Evolutionary conservation across 495 filamentous ascomycete species (phyloP).

Genomic region (Aspergillus asperescens): DNA sequence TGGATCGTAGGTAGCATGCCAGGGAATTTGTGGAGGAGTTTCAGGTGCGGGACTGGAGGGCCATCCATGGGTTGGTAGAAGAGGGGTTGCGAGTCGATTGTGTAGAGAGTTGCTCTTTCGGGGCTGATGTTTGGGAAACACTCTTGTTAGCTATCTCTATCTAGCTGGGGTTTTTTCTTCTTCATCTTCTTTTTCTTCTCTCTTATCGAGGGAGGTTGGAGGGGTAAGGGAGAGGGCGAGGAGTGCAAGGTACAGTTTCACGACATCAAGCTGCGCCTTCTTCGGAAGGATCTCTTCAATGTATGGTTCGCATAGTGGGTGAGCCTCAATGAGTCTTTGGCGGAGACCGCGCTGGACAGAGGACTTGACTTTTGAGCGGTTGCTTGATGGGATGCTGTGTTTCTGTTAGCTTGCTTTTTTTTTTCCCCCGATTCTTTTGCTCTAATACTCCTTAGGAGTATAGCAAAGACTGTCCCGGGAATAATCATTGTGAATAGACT

Average conservation of each 20-base stretch:
- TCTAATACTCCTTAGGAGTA: constrained; percentile 1
- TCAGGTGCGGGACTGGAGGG: constrained; percentile 70
- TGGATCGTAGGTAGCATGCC: constrained; percentile 45
- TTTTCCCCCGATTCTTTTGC: background rate
- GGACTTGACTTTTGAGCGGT: constrained; percentile 96
- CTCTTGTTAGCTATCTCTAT: background rate
- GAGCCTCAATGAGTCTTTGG: constrained; percentile 71
- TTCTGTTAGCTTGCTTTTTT: constrained; percentile 19
- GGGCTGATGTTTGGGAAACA: constrained; percentile 48
- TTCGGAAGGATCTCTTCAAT: constrained; percentile 96
- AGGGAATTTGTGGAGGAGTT: constrained; percentile 61
- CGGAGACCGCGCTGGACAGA: constrained; percentile 85
- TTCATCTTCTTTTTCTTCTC: constrained; percentile 4
- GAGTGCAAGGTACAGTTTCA: constrained; percentile 61
- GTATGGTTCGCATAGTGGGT: constrained; percentile 77
- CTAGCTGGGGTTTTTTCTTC: background rate
- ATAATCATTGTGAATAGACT: constrained; percentile 18
- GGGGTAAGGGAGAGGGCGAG: background rate
- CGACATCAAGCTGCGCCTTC: constrained; percentile 83
- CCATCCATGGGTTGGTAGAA: constrained; percentile 91
- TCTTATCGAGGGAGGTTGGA: background rate
- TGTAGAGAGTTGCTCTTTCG: constrained; percentile 81
- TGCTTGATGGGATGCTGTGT: constrained; percentile 54
- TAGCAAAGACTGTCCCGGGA: background rate
- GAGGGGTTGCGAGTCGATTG: constrained; percentile 65